Conservation (phyloP, 1,139 yeast species). For the Nakaseomyces kungkrabaensis region DNA sequence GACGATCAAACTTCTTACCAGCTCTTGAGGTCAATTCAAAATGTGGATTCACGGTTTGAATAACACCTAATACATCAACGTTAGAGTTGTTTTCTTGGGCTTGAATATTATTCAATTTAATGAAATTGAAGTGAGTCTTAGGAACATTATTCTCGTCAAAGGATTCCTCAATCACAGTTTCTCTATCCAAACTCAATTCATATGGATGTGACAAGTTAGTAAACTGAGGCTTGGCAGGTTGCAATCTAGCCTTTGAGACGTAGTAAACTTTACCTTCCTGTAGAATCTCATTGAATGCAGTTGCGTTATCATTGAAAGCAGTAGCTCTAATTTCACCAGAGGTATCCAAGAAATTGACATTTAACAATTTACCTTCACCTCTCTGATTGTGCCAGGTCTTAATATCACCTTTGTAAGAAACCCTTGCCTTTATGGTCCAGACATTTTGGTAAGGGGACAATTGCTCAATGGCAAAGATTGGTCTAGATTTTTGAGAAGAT, state of each 20-base stretch:
- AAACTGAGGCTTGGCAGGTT: slow-evolving; percentile 77
- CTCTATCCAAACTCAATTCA: slow-evolving; percentile 75
- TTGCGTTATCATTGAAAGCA: slow-evolving; percentile 84
- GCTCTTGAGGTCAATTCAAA: slow-evolving; percentile 85
- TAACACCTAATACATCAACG: slow-evolving; percentile 80
- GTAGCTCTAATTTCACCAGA: slow-evolving; percentile 96
- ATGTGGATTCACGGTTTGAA: slow-evolving; percentile 65
- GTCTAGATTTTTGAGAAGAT: slow-evolving; percentile 27
- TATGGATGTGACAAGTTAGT: slow-evolving; percentile 80
- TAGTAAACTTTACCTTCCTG: slow-evolving; percentile 89
- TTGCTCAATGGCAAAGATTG: slow-evolving; percentile 69
- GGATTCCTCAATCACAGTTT: slow-evolving; percentile 65
- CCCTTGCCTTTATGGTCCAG: slow-evolving; percentile 92
- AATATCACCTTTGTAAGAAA: slow-evolving; percentile 77
- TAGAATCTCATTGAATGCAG: slow-evolving; percentile 58
- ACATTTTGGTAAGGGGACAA: slow-evolving; percentile 83
- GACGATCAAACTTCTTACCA: slow-evolving; percentile 84
- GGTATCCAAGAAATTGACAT: slow-evolving; percentile 82
- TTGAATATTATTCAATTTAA: slow-evolving; percentile 56
- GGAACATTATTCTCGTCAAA: slow-evolving; percentile 64
- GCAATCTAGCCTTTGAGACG: slow-evolving; percentile 71
- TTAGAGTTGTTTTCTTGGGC: slow-evolving; percentile 60
- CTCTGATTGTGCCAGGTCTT: slow-evolving; percentile 79
- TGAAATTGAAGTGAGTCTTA: slow-evolving; percentile 65
- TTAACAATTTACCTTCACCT: slow-evolving; percentile 86